Base-by-base conservation (phyloP, 106 monocot species). In the Allium cepa region DNA sequence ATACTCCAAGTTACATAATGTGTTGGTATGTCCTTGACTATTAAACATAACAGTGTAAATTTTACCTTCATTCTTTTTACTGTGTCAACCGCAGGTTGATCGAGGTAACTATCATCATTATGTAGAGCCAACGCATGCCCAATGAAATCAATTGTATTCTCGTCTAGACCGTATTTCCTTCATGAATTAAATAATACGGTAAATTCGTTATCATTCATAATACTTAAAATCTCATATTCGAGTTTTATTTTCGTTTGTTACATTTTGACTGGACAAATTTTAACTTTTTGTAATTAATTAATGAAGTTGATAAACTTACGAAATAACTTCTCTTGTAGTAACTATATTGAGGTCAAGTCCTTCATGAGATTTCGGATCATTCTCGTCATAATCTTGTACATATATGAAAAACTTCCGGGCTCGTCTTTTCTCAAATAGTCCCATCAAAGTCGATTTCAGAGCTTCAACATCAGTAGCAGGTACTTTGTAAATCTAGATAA, bases 111-210 rank as follows among this genome's bases (percentile, higher is more conserved):
- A 68, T 93, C 93, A 77, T 93, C 85, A 36, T 70, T 80, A 64
- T 93, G 82, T 62, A 93, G 88, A 22, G 88, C 93, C 69, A 93
- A 69, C 49, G 93, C 93, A 79, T 93, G 88, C 18, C 93, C 88
- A 27, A 93, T 81, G 72, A 93, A 86, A 27, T 93, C 93, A 18
- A 93, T 77, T 9, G 93, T 93, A 59, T 79, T 81, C 17, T 93
- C 93, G 49, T 93, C 88, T 65, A 93, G 59, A 11, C 93, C 88
- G 78, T 88, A 93, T 75, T 88, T 93, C 49, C 93, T 88, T 53
- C n/a, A 77, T 64, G 17, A 13, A 46, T 63, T 52, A 53, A 12
- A 63, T 53, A 72, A 2, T 28, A 56, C 12, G 17, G 26, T 1
- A 53, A 67, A 69, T 8, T 56, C 0, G 52, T 28, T 10, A 53